Evolutionary conservation across 2,329 filamentous ascomycete species (phyloP).

Genomic region (Rutstroemia sp.): DNA sequence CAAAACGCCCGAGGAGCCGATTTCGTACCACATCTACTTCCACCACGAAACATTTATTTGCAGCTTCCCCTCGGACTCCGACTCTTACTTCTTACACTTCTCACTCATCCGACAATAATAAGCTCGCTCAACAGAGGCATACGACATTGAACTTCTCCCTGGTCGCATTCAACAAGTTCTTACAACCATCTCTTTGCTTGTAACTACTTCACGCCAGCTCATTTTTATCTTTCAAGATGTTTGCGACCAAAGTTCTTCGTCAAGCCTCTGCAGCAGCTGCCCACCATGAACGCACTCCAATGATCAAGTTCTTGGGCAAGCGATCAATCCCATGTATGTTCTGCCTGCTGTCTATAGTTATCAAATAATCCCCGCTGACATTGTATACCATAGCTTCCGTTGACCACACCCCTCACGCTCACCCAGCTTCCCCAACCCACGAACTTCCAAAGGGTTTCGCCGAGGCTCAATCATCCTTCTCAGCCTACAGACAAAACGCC

Average conservation of each 20-base stretch:
- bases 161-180: not conserved
- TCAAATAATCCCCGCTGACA: conserved; percentile 9
- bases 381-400: conserved; percentile 36
- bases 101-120: not conserved
- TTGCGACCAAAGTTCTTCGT: conserved; percentile 32
- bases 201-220: not conserved
- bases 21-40: not conserved
- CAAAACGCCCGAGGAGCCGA: not conserved
- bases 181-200: not conserved
- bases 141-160: not conserved
- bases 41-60: not conserved
- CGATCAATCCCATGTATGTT: conserved; percentile 32
- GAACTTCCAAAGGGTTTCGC: conserved; percentile 50
- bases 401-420: conserved; percentile 50
- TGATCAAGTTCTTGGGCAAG: conserved; percentile 37
- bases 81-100: not conserved
- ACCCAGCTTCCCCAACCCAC: conserved; percentile 47
- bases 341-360: not conserved
- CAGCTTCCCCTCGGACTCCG: not conserved
- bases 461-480: conserved; percentile 40
- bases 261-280: conserved; percentile 27
- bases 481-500: conserved; percentile 50
- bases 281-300: conserved; percentile 30
- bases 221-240: conserved; percentile 25
- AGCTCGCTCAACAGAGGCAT: conserved; percentile 3